Base-by-base conservation (phyloP, 345 rosid species). In the Pugionium dolabratum region DNA sequence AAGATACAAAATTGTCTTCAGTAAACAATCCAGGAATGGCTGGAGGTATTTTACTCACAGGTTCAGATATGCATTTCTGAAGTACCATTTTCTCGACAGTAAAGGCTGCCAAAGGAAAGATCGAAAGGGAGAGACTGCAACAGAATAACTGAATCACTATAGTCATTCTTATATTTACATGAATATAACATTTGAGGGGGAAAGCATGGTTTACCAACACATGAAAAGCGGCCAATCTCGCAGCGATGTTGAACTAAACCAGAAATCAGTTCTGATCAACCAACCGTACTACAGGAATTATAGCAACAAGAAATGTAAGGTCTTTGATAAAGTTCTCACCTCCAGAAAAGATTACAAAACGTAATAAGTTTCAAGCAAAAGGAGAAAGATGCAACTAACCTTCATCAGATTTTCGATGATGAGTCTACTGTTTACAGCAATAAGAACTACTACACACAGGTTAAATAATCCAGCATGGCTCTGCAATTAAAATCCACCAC, bases 391-490 rank as follows among this genome's bases (percentile, higher is more conserved):
- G 37, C 1, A 63, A 62, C 77, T 9, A 70, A 88, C 99, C 97
- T 85, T 94, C 97, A 91, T 91, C 35, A 94, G 47, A 62, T 94
- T 94, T 53, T 80, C 99, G 34, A 94, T 94, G 78, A 91, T 94
- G 64, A 94, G 97, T 75, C 99, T 77, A 84, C 97, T 79, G 85
- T 94, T 94, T 7, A 94, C 97, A 25, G 99, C 99, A 64, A 94
- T 75, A 64, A 94, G 96, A 73, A 94, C 97, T 46, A 94, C 99
- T 78, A 94, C 81, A 73, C 99, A 91, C 2, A 94, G 87, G 76
- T 94, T 94, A 80, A 91, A 91, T 42, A 95, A 85, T 54, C 97
- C 99, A 4, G 99, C 99, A 75, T 95, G 99, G 70, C 99, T 95
- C 99, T 95, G 87, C 70, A 75, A 73, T 37, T 30, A 11, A 46